Evolutionary conservation across 2,329 filamentous ascomycete species (phyloP).

Genomic region (Ceratocystis harringtonii): DNA sequence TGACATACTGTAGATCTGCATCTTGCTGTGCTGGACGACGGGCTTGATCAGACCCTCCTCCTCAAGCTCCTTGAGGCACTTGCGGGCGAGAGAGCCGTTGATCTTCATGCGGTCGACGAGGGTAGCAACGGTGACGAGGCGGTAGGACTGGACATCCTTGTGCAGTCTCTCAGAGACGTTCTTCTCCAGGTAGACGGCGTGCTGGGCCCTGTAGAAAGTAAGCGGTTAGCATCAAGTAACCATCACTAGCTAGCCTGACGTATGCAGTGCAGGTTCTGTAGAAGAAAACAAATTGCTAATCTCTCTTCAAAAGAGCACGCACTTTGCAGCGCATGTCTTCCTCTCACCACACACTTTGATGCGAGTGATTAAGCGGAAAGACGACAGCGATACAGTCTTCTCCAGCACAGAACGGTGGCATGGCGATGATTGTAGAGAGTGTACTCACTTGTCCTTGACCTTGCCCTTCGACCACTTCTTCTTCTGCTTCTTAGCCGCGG

Average conservation of each 20-base stretch:
- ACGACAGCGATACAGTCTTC: neutral
- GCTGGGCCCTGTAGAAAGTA: slow-evolving; percentile 54
- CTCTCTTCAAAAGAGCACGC: no score
- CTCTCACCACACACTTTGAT: neutral
- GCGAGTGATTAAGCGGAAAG: neutral
- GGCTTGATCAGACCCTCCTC: slow-evolving; percentile 98
- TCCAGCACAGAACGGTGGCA: neutral
- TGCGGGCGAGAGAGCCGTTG: slow-evolving; percentile 91
- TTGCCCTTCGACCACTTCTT: slow-evolving; percentile 39
- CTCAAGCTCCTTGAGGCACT: slow-evolving; percentile 83
- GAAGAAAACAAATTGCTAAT: no score
- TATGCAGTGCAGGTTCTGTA: no score
- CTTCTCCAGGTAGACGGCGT: slow-evolving; percentile 99
- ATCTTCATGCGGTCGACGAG: slow-evolving; percentile 99
- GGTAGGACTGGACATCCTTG: slow-evolving; percentile 99
- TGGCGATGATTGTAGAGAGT: neutral
- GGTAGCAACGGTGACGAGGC: slow-evolving; percentile 94
- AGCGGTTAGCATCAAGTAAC: slow-evolving; percentile 7
- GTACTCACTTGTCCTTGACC: slow-evolving; percentile 84
- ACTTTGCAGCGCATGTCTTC: neutral
- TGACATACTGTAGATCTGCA: slow-evolving; percentile 84
- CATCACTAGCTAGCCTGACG: no score
- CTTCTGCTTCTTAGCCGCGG: slow-evolving; percentile 37
- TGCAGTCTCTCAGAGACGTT: slow-evolving; percentile 92
- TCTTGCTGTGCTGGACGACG: slow-evolving; percentile 88